These are phyloP conservation scores for Cladosporium sp. DNA, from an alignment of 2,329 filamentous ascomycete species.

Conservation along the genomic window DNA sequence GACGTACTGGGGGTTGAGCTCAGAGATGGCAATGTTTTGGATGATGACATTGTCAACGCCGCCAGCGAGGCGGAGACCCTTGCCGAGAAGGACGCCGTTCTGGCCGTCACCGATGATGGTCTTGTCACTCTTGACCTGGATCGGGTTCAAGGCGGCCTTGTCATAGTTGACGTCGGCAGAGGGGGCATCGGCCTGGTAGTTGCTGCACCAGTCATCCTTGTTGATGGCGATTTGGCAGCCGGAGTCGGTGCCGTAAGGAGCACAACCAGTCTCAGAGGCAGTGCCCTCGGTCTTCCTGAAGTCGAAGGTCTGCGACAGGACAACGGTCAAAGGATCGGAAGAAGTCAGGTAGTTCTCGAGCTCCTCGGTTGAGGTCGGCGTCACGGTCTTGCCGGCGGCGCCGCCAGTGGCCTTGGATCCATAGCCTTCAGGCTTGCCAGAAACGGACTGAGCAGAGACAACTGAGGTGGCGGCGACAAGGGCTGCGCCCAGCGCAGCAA, in stretches of 20 bases:
- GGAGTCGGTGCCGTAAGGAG: constrained; percentile 48
- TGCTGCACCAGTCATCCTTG: constrained; percentile 52
- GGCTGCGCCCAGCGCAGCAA: constrained; percentile 9
- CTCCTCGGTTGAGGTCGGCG: constrained; percentile 41
- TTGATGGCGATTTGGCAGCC: constrained; percentile 56
- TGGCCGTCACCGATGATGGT: constrained; percentile 36
- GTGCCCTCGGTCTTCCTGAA: constrained; percentile 46
- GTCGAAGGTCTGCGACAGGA: constrained; percentile 50
- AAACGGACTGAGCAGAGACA: constrained; percentile 30
- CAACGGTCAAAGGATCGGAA: constrained; percentile 48
- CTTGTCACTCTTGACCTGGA: constrained; percentile 38
- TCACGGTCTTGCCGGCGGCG: constrained; percentile 41
- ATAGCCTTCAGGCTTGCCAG: constrained; percentile 25
- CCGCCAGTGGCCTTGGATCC: constrained; percentile 50
- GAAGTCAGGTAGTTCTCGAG: constrained; percentile 55
- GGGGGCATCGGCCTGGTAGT: constrained; percentile 33
- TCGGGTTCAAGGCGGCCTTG: constrained; percentile 45
- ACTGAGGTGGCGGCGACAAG: constrained; percentile 3
- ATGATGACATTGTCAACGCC: constrained; percentile 50
- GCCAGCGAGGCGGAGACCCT: constrained; percentile 34
- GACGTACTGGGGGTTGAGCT: constrained; percentile 33
- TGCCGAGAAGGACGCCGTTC: constrained; percentile 37
- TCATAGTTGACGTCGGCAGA: constrained; percentile 43
- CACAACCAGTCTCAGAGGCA: constrained; percentile 49
- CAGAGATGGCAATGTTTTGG: constrained; percentile 35